phyloP scores from a whole-genome alignment of 2,329 filamentous ascomycete genomes.

The Ceratocystis alfenasii region DNA sequence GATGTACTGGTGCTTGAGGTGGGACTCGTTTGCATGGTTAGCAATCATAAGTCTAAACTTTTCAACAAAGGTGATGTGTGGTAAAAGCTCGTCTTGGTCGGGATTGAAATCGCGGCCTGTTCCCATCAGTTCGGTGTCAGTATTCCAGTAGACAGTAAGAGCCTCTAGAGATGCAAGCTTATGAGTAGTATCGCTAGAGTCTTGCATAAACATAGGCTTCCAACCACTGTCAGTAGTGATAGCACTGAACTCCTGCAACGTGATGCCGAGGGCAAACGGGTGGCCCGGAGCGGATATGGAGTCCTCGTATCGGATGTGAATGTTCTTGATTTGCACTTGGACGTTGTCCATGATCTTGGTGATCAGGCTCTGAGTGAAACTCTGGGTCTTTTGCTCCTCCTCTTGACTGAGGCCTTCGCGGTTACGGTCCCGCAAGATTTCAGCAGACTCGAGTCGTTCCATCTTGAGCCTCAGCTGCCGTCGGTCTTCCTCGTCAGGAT shows the following conservation, averaged over 20 bases:
- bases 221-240: conserved; percentile 91
- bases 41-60: conserved; percentile 66
- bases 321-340: conserved; percentile 95
- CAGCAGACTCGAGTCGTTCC: conserved; percentile 94
- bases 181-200: conserved; percentile 69
- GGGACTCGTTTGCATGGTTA: conserved; percentile 28
- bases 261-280: conserved; percentile 85
- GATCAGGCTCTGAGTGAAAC: conserved; percentile 86
- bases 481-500: conserved; percentile 81
- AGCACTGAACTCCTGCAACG: conserved; percentile 90
- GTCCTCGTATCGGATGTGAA: conserved; percentile 96
- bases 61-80: conserved; percentile 64
- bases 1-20: conserved; percentile 70
- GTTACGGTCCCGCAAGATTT: conserved; percentile 82
- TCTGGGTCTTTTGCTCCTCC: conserved; percentile 95
- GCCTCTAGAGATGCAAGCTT: conserved; percentile 87
- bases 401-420: conserved; percentile 89
- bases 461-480: conserved; percentile 89
- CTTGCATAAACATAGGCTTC: conserved; percentile 92
- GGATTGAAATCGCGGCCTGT: conserved; percentile 56
- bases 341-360: conserved; percentile 98
- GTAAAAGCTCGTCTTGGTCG: conserved; percentile 44
- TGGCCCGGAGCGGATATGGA: conserved; percentile 90
- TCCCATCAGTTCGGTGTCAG: conserved; percentile 73
- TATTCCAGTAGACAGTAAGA: conserved; percentile 95